Evolutionary conservation across 768 basidiomycete genomes (phyloP).

Genomic region (Collybia sordida): DNA sequence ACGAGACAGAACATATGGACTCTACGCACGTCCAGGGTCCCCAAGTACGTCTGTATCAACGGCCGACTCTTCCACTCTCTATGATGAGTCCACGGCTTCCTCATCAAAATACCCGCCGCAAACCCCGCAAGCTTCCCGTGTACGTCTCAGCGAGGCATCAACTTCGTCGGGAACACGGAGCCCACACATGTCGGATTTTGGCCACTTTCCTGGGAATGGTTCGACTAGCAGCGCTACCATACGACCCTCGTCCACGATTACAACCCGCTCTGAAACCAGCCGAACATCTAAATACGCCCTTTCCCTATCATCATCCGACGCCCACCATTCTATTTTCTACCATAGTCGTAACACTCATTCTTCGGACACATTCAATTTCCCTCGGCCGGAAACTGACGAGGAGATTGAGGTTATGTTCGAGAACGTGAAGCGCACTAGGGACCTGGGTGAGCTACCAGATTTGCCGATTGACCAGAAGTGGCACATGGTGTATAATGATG

Average conservation of each 20-base stretch:
- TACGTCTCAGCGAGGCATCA: constrained; percentile 59
- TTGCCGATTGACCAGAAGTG: constrained; percentile 86
- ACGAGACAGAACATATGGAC: constrained; percentile 52
- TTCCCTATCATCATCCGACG: constrained; percentile 51
- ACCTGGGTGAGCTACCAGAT: constrained; percentile 56
- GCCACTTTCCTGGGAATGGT: constrained; percentile 31
- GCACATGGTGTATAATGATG: constrained; percentile 83
- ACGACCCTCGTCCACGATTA: constrained; percentile 50
- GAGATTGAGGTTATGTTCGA: constrained; percentile 84
- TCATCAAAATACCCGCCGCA: constrained; percentile 25
- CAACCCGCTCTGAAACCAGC: constrained; percentile 56
- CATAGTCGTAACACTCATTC: constrained; percentile 56
- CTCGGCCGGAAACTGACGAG: constrained; percentile 71
- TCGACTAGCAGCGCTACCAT: constrained; percentile 31
- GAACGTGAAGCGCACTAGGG: constrained; percentile 70
- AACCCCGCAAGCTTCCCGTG: constrained; percentile 36
- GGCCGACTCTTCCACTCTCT: constrained; percentile 59
- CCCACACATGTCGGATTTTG: constrained; percentile 55
- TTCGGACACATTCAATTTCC: constrained; percentile 64
- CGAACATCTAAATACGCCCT: constrained; percentile 63
- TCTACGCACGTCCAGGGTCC: constrained; percentile 46
- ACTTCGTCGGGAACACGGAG: constrained; percentile 47
- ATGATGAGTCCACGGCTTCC: constrained; percentile 48
- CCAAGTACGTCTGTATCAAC: constrained; percentile 50
- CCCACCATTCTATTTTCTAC: constrained; percentile 46